Conservation (phyloP, 1,284 basidiomycete species). For the Coniferiporia sulphurascens region DNA sequence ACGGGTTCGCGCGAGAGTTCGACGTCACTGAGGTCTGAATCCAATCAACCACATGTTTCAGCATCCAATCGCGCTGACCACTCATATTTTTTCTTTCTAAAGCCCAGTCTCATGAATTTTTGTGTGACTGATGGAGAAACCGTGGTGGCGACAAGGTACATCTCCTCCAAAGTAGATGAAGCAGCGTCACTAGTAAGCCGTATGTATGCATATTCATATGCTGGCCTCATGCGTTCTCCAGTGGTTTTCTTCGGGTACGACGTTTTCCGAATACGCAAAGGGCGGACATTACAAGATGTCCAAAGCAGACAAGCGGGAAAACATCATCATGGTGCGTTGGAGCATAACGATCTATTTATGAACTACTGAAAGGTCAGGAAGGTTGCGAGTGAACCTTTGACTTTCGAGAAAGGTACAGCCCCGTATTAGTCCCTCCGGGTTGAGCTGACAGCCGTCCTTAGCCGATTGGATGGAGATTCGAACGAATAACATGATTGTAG, state of each 20-base stretch:
- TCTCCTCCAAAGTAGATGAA: conserved; percentile 87
- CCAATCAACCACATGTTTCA: neutral
- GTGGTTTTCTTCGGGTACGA: conserved; percentile 95
- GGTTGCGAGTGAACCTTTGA: conserved; percentile 89
- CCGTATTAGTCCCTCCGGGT: conserved; percentile 1
- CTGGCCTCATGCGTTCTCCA: conserved; percentile 26
- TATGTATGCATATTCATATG: conserved; percentile 10
- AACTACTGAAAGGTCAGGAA: conserved; percentile 23
- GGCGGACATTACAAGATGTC: conserved; percentile 93
- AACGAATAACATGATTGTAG: conserved; percentile 89
- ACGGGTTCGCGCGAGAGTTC: conserved; percentile 69
- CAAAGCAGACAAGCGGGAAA: conserved; percentile 93
- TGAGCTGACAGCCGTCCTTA: conserved; percentile 25
- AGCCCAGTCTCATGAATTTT: conserved; percentile 94
- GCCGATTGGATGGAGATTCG: conserved; percentile 97
- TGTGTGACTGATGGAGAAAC: conserved; percentile 93
- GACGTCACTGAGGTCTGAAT: conserved; percentile 60
- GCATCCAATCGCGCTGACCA: neutral
- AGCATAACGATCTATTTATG: neutral
- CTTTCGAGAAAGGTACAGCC: conserved; percentile 81
- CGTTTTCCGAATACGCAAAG: conserved; percentile 87
- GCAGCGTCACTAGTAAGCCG: conserved; percentile 78
- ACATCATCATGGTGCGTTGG: conserved; percentile 76
- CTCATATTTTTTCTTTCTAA: conserved; percentile 18
- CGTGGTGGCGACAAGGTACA: conserved; percentile 92